Conservation (phyloP, 805 yeast genomes). For the Candida alai region DNA sequence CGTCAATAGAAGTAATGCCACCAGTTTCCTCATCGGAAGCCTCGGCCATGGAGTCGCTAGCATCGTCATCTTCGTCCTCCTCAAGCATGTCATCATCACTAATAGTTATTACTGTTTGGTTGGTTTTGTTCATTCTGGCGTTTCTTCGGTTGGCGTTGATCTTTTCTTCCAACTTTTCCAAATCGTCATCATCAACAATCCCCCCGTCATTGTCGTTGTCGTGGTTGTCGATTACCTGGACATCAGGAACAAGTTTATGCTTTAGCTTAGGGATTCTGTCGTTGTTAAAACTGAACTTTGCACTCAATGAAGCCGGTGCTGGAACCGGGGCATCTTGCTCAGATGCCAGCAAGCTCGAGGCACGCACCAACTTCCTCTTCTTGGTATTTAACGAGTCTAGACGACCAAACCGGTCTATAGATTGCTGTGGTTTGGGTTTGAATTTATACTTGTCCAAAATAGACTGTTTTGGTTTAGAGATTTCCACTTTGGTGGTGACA, state of each 20-base stretch:
- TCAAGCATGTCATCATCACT: conserved; percentile 45
- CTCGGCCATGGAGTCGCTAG: conserved; percentile 48
- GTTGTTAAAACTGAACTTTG: conserved; percentile 8
- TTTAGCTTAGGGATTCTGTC: conserved; percentile 9
- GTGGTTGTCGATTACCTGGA: conserved; percentile 14
- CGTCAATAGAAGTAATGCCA: conserved; percentile 52
- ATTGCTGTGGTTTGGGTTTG: conserved; percentile 28
- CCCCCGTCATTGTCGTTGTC: conserved; percentile 12
- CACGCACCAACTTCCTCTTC: conserved; percentile 34
- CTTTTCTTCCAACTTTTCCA: conserved; percentile 37
- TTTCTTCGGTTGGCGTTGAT: conserved; percentile 30
- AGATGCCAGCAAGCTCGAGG: conserved; percentile 9
- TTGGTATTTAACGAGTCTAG: conserved; percentile 17
- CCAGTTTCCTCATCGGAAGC: conserved; percentile 31
- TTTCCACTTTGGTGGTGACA: conserved; percentile 36
- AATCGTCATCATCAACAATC: conserved; percentile 27
- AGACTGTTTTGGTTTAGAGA: conserved; percentile 36
- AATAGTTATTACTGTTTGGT: conserved; percentile 11
- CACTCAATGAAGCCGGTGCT: conserved; percentile 10
- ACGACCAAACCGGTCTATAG: conserved; percentile 17
- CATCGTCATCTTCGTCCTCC: conserved; percentile 43
- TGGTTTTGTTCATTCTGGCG: conserved; percentile 13
- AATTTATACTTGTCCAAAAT: conserved; percentile 40
- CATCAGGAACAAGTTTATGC: conserved; percentile 10
- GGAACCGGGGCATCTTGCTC: conserved; percentile 7